Base-by-base conservation (phyloP, 768 basidiomycete genomes). In the Tylopilus vinaceipallidus region DNA sequence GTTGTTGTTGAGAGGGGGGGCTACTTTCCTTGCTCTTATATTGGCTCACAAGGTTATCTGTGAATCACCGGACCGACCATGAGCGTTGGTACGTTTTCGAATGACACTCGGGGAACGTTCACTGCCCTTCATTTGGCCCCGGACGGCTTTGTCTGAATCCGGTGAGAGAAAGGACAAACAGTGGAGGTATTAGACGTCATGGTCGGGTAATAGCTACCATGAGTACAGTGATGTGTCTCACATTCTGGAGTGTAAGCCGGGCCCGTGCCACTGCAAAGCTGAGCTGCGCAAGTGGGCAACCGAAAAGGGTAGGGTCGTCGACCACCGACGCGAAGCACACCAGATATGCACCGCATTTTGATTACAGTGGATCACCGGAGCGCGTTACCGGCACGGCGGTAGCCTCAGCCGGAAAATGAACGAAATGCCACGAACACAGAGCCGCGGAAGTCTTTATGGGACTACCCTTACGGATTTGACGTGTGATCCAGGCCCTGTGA, bases 1-100 rank as follows among this genome's bases (percentile, higher is more conserved):
- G 11, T 29, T 12, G 6, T 29, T 12, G n/a, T 8, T 17, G 19
- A 42, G 14, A 35, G 7, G 3, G 20, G 9, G 20, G 17, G 30
- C 17, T 30, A 3, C 30, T 8, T 12, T 7, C 29, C 19, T 42
- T n/a, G 40, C 19, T 45, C 19, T 54, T 54, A 58, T 58, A 53
- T 24, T 37, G 17, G 13, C 17, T n/a, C 16, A 24, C 24, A 19
- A 14, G 8, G 19, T 19, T 23, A 14, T n/a, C 2, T 24, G 3
- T 34, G 17, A 32, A 24, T 17, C 29, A 16, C 1, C 9, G 10
- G 5, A 33, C n/a, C 24, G 24, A 2, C 20, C 12, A n/a, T 22
- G 11, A 23, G 7, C 1, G 10, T n/a, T n/a, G n/a, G n/a, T n/a
- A n/a, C 4, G 8, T 3, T 19, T 17, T 36, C 22, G 0, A 4